Base-by-base conservation (phyloP, 1,139 yeast genomes). In the Hyphopichia fennica region DNA sequence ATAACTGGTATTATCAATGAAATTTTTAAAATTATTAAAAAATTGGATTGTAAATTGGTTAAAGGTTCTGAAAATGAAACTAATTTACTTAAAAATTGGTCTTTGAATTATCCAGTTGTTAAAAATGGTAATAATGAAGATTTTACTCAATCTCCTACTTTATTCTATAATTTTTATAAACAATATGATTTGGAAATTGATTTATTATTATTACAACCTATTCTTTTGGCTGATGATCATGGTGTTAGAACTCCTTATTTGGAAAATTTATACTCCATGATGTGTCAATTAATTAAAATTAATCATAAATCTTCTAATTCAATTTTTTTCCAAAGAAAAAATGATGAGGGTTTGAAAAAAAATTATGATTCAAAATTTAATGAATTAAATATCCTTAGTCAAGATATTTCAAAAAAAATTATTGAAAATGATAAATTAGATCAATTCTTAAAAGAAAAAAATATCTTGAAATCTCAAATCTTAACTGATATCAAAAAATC, bases 241-340 rank as follows among this genome's bases (percentile, higher is more conserved):
- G 84, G 87, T 37, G 82, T 89, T 42, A 84, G 87, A 58, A 87
- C 96, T 1, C 96, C 97, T 3, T 90, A 90, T 59, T 73, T 90
- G 62, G 97, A 90, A 63, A 87, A 88, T 54, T 68, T 88, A 45
- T 90, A 88, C 60, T 89, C 96, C 2, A 78, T 84, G 45, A 70
- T 87, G 72, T 82, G 88, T 51, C 95, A 87, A 58, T 75, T 74
- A 44, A 74, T 73, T 43, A 79, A 75, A 49, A 60, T 82, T 39
- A 84, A 82, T 54, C 49, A 50, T 9, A 54, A 51, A 11, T 41
- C 44, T 10, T 39, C 47, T 6, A 47, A 56, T n/a, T 63, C 73
- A 13, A 46, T 69, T 2, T 70, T 72, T 43, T 72, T 72, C 50
- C 50, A 53, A 29, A 59, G 76, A 45, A 61, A 50, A 34, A 37